These are phyloP conservation scores for Botryosphaeria dothidea DNA, from an alignment of 2,329 filamentous ascomycete genomes.

Conservation along the genomic window DNA sequence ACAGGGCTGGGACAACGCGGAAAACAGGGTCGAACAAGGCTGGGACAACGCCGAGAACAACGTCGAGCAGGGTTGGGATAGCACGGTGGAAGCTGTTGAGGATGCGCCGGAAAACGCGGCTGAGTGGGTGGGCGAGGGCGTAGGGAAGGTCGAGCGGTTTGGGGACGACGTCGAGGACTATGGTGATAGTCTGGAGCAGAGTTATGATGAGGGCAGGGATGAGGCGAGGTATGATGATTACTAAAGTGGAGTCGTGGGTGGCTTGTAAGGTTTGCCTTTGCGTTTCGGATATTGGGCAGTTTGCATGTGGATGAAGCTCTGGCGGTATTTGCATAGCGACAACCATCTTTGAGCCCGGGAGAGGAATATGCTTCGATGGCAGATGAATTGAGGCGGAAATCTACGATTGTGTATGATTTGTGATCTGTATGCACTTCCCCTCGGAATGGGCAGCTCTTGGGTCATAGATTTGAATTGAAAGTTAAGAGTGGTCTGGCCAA, in stretches of 20 bases:
- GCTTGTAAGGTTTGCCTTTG: neutral
- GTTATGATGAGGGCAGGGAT: conserved; percentile 18
- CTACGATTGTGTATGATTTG: no score
- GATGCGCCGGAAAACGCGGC: conserved; percentile 40
- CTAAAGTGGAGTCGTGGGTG: neutral
- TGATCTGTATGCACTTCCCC: no score
- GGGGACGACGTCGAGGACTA: conserved; percentile 17
- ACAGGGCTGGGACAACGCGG: conserved; percentile 33
- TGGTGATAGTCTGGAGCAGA: conserved; percentile 15
- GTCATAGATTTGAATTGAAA: no score
- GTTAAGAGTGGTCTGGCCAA: no score
- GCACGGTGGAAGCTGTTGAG: conserved; percentile 34
- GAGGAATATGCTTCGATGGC: no score
- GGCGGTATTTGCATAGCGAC: no score
- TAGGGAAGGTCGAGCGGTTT: conserved; percentile 43
- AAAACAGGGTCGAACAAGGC: conserved; percentile 28
- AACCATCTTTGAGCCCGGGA: no score
- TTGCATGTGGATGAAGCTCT: no score
- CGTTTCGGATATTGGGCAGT: neutral
- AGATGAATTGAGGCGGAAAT: no score
- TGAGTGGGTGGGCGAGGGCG: conserved; percentile 41
- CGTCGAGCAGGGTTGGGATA: conserved; percentile 30
- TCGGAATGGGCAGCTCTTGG: no score
- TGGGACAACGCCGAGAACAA: conserved; percentile 36
- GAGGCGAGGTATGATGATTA: conserved; percentile 14